Evolutionary conservation across 768 basidiomycete genomes (phyloP), one percentile per base, ranked within the genome.

Genomic region (Tulasnella calospora): DNA sequence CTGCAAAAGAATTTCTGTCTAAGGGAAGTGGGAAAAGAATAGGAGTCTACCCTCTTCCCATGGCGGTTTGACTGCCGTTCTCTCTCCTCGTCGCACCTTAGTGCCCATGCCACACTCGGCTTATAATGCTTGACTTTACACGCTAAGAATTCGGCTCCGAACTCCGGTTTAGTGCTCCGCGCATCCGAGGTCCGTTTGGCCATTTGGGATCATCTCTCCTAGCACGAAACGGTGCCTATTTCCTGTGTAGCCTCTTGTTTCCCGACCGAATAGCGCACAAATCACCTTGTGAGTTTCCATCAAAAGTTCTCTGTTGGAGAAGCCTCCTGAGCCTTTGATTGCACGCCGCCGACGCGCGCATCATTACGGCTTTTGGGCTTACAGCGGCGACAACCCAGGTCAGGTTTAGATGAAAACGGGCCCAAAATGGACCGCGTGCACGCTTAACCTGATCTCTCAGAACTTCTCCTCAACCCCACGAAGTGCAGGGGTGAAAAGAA

Each of bases 311-410:
- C 61, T 67, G 23, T 67, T 19, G 30, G 33, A 67, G 61, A 67
- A 67, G 61, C 17, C 19, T 44, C 33, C 30, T 5, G 27, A 35
- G 61, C 30, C 30, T 19, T 67, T 35, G 33, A 67, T 19, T 67
- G 61, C 61, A 35, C 61, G 61, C 61, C 27, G 30, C 61, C 61
- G 61, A 35, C 27, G 61, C 61, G 61, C 61, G 61, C 61, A 67
- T 67, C 61, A 67, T 67, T 67, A 67, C 61, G 61, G 61, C 61
- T 67, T 67, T 67, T 67, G 61, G 61, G 61, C 33, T 67, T 30
- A 33, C 61, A 35, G 61, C 12, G 30, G 61, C 15, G 33, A 12
- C 30, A 30, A 27, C 6, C 27, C 61, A 27, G 55, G 61, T 67
- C 61, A 3, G 33, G 61, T 17, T 27, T 19, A 67, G 61, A 67